Conservation (phyloP, 1,284 basidiomycete species). For the Ganoderma boninense region DNA sequence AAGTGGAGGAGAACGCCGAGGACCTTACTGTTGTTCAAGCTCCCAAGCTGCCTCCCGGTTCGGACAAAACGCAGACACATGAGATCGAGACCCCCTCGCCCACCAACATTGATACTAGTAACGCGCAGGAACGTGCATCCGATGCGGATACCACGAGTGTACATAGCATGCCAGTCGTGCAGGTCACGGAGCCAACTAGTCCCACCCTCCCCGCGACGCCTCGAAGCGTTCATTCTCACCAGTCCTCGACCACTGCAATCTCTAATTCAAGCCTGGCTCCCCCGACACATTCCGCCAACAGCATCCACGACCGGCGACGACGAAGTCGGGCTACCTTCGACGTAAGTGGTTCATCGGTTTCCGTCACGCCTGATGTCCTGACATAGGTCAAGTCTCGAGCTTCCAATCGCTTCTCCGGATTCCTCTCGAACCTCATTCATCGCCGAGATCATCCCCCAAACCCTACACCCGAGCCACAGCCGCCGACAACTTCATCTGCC, state of each 20-base stretch:
- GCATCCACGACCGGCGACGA: conserved; percentile 34
- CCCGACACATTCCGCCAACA: conserved; percentile 24
- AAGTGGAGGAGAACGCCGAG: conserved; percentile 38
- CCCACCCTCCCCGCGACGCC: conserved; percentile 39
- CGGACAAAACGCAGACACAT: conserved; percentile 44
- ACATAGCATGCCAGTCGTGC: conserved; percentile 64
- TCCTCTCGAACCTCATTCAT: conserved; percentile 81
- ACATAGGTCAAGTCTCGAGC: conserved; percentile 56
- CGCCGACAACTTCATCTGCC: conserved; percentile 35
- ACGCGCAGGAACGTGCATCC: conserved; percentile 33
- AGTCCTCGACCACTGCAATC: conserved; percentile 25
- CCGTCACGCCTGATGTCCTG: conserved; percentile 23
- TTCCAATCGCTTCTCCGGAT: conserved; percentile 79
- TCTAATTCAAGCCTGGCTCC: conserved; percentile 35
- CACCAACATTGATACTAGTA: conserved; percentile 34
- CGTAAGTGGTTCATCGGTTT: conserved; percentile 34
- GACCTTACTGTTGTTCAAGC: conserved; percentile 44
- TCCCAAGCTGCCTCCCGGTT: conserved; percentile 46
- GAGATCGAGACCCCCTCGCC: conserved; percentile 43
- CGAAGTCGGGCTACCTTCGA: conserved; percentile 36
- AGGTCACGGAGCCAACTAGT: conserved; percentile 52
- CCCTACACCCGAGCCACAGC: conserved; percentile 36
- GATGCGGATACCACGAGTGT: conserved; percentile 59
- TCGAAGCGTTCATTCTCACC: conserved; percentile 38
- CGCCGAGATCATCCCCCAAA: conserved; percentile 60